Conservation (phyloP, 352 stramenopile genomes). For the Phytophthora kernoviae region DNA sequence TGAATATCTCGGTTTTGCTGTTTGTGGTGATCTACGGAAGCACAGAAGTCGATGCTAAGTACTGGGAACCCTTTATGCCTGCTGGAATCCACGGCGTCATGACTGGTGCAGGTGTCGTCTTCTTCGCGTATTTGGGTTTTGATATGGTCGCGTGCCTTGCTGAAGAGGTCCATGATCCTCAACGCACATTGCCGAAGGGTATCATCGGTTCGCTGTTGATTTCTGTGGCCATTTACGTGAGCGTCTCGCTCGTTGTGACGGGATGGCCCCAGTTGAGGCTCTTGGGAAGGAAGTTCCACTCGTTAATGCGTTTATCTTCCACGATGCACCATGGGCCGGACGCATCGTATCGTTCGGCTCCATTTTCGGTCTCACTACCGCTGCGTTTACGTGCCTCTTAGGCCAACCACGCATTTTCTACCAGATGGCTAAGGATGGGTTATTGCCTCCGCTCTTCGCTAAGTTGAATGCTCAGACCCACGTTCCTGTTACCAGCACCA, state of each 20-base stretch:
- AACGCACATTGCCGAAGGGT: constrained; percentile 89
- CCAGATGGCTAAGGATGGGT: constrained; percentile 89
- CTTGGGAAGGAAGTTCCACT: constrained; percentile 80
- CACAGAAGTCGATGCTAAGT: constrained; percentile 71
- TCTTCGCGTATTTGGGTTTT: constrained; percentile 93
- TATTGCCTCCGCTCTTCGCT: constrained; percentile 69
- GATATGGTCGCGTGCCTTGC: constrained; percentile 94
- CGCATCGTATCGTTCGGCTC: constrained; percentile 91
- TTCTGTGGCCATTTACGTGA: constrained; percentile 91
- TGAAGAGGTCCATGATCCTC: constrained; percentile 91
- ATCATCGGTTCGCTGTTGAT: constrained; percentile 93
- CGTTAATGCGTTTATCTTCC: constrained; percentile 84
- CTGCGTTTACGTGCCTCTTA: constrained; percentile 92
- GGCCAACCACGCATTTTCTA: constrained; percentile 93
- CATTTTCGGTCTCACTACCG: constrained; percentile 92
- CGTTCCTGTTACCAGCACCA: constrained; percentile 81
- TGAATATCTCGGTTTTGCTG: constrained; percentile 91
- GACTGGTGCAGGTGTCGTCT: constrained; percentile 88
- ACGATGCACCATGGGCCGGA: constrained; percentile 71
- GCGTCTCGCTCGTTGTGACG: constrained; percentile 89
- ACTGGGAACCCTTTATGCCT: constrained; percentile 88
- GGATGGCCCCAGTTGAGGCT: constrained; percentile 78
- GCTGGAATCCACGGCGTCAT: constrained; percentile 89
- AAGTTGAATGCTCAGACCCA: constrained; percentile 66
- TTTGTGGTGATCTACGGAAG: constrained; percentile 89